Base-by-base conservation (phyloP, 2,329 filamentous ascomycete genomes). In the Aspergillus sp. region DNA sequence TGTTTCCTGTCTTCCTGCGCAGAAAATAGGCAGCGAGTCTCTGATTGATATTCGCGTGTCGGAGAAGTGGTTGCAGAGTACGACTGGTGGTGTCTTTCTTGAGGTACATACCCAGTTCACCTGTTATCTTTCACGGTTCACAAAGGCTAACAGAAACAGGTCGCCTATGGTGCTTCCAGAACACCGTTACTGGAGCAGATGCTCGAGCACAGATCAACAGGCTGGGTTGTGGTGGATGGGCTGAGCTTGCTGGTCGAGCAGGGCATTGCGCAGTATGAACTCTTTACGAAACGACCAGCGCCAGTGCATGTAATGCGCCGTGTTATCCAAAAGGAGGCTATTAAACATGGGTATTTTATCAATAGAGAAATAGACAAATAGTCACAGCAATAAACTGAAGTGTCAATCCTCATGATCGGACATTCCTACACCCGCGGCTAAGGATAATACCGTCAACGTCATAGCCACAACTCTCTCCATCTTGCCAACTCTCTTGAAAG, bases 171-270 rank as follows among this genome's bases (percentile, higher is more conserved):
- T 0, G 1, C 47, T 6, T 17, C 4, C 11, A 23, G 3, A 21
- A 50, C 47, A 1, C 4, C 33, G 7, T 21, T 50, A 5, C 11
- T 50, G 4, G 17, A 40, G 5, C 47, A 50, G 19, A 14, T 50
- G 8, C 47, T 21, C 5, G 33, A 66, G 7, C 54, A 57, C 15
- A 39, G 51, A 41, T 55, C 51, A 6, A 52, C 55, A 35, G 66
- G 66, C 6, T 69, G 67, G 67, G 57, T 65, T 1, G 53, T 68
- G 8, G 64, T 67, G 4, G 64, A 66, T 59, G 66, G 66, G 6
- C 40, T 65, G 14, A 55, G 51, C 11, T 58, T 68, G 6, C 39
- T 69, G 9, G 17, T 66, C 21, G 63, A 67, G 43, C 67, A 69
- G 44, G 66, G 64, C 15, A 60, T 67, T 50, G 63, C 62, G 9